Evolutionary conservation across 352 stramenopile species (phyloP).

Genomic region (Phytophthora palmivora): DNA sequence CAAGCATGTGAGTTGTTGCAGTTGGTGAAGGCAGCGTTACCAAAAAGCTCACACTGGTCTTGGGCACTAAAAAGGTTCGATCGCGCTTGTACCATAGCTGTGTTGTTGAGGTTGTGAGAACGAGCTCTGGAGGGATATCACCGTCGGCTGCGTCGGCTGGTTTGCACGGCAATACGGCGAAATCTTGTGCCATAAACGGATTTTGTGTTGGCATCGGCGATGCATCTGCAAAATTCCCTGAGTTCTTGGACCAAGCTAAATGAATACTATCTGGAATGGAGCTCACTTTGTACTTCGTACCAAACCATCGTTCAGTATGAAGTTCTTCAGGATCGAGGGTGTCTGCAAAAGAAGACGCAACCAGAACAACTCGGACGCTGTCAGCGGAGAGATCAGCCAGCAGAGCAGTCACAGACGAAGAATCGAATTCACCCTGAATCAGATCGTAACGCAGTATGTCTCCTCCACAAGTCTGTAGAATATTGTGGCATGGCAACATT

Average conservation of each 20-base stretch:
- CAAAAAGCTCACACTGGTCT: slow-evolving; percentile 73
- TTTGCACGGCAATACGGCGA: slow-evolving; percentile 52
- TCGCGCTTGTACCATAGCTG: slow-evolving; percentile 86
- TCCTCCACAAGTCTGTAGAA: slow-evolving; percentile 32
- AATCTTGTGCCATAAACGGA: slow-evolving; percentile 72
- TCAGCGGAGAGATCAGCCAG: slow-evolving; percentile 50
- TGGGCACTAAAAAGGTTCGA: slow-evolving; percentile 65
- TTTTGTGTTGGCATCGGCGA: slow-evolving; percentile 48
- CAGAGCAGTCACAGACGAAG: slow-evolving; percentile 28
- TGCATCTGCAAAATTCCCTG: background rate
- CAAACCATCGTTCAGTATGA: slow-evolving; percentile 64
- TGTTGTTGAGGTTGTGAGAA: slow-evolving; percentile 42
- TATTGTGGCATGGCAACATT: slow-evolving; percentile 54
- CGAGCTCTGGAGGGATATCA: slow-evolving; percentile 42
- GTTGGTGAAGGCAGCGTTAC: slow-evolving; percentile 63
- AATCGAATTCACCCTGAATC: slow-evolving; percentile 59
- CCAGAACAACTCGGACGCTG: slow-evolving; percentile 67
- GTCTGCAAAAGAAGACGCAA: slow-evolving; percentile 57
- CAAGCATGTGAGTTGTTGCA: slow-evolving; percentile 59
- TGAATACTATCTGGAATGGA: slow-evolving; percentile 38
- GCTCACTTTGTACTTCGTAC: slow-evolving; percentile 53
- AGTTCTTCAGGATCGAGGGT: slow-evolving; percentile 13
- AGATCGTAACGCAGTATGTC: slow-evolving; percentile 70
- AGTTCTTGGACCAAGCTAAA: slow-evolving; percentile 30
- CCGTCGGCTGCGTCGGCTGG: background rate